phyloP scores from a whole-genome alignment of 768 basidiomycete species.

The Myochromella boudieri region DNA sequence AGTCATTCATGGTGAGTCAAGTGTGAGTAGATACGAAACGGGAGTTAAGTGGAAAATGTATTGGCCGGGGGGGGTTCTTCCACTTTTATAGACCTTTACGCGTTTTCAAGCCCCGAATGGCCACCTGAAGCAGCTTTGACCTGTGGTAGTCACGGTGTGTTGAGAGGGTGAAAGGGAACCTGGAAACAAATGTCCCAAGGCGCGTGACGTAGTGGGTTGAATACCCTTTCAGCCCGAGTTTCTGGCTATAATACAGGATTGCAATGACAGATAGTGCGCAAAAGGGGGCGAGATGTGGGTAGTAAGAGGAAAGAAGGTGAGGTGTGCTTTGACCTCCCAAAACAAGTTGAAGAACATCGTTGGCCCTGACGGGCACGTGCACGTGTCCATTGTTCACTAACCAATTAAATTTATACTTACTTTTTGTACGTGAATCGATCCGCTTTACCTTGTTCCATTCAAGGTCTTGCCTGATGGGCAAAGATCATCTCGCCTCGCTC shows the following conservation, averaged over 20 bases:
- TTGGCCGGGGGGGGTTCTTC: not conserved
- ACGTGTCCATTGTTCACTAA: conserved; percentile 5
- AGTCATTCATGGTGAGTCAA: conserved; percentile 16
- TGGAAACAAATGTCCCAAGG: conserved; percentile 3
- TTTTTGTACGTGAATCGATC: too few relatives aligned
- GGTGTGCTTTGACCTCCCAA: too few relatives aligned
- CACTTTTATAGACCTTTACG: conserved; percentile 27
- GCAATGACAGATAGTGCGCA: not conserved
- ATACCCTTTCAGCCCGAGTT: conserved; percentile 2
- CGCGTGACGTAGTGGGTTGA: conserved; percentile 3
- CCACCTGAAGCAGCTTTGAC: conserved; percentile 16
- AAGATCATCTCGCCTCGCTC: too few relatives aligned
- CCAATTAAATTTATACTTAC: too few relatives aligned
- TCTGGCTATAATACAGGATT: not conserved
- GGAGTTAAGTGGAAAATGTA: not conserved
- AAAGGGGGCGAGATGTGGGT: conserved; percentile 2
- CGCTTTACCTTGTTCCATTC: too few relatives aligned
- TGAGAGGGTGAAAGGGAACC: conserved; percentile 13
- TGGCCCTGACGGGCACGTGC: too few relatives aligned
- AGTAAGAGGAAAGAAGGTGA: not conserved
- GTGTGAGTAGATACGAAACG: not conserved
- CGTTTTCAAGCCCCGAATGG: conserved; percentile 30
- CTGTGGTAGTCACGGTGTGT: conserved; percentile 8
- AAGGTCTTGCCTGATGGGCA: too few relatives aligned
- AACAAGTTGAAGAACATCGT: conserved; percentile 7